Evolutionary conservation across 1,139 yeast genomes (phyloP).

Genomic region (Candida neerlandica): DNA sequence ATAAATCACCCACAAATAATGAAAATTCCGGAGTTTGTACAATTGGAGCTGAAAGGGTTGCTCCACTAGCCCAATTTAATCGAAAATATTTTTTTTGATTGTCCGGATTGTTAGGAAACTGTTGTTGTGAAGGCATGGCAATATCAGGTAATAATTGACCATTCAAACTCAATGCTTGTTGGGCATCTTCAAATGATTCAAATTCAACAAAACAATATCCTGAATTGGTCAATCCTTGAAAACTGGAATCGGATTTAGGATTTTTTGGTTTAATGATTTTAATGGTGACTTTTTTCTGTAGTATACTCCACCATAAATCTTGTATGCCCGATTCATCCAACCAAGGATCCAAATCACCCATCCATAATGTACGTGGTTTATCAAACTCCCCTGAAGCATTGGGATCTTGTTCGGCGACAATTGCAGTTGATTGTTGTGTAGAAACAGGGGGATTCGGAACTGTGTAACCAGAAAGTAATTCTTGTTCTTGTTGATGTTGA

Average conservation of each 20-base stretch:
- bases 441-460: conserved; percentile 49
- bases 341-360: conserved; percentile 81
- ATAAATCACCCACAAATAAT: conserved; percentile 76
- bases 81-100: conserved; percentile 64
- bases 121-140: conserved; percentile 50
- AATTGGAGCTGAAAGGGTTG: conserved; percentile 55
- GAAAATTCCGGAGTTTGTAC: conserved; percentile 59
- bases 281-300: conserved; percentile 46
- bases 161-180: conserved; percentile 62
- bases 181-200: conserved; percentile 63
- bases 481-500: conserved; percentile 51
- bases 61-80: conserved; percentile 76
- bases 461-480: conserved; percentile 40
- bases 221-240: conserved; percentile 50
- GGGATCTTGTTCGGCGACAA: conserved; percentile 20
- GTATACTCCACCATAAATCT: conserved; percentile 58
- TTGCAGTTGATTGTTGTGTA: conserved; percentile 36
- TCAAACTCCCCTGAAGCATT: conserved; percentile 16
- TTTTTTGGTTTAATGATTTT: conserved; percentile 55
- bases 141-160: conserved; percentile 65
- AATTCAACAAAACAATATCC: conserved; percentile 80
- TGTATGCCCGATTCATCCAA: conserved; percentile 64
- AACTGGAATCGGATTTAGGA: conserved; percentile 24
- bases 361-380: conserved; percentile 65
- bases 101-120: conserved; percentile 46